Evolutionary conservation across 163 green algal species (phyloP), one percentile per base, ranked within the genome.

Genomic region (Scenedesmus sp.): DNA sequence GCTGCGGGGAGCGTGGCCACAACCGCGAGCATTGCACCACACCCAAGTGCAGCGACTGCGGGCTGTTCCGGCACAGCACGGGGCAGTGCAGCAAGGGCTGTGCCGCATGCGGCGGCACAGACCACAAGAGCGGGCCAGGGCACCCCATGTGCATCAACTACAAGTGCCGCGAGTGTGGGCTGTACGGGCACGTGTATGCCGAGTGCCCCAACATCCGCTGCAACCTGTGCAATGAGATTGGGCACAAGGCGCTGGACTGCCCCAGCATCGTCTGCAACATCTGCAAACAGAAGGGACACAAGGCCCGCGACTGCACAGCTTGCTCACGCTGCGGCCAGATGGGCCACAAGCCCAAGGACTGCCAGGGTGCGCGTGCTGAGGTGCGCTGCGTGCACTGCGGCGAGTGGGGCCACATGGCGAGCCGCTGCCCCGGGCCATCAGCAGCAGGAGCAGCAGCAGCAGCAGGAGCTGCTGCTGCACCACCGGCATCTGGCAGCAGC

Each of bases 131-230:
- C 10, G 87, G 87, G 1, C 87, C 74, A 8, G 87, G 87, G 4
- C 59, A 87, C 87, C 87, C 87, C 26, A 87, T 91, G 87, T 91
- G 87, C 87, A 86, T 66, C 23, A 91, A 87, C 76, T 91, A 91
- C 87, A 91, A 91, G 87, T 91, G 87, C 76, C 74, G 87, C 13
- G 87, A 91, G 76, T 91, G 87, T 79, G 87, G 87, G 7, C 76
- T 91, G 87, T 91, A 91, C 34, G 87, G 87, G 26, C 87, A 91
- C 16, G 87, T 91, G 13, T 91, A 91, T 20, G 87, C 87, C 52
- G 87, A 91, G 87, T 91, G 87, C 87, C 87, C 87, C 57, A 91
- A 91, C 87, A 91, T 91, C 56, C 56, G 74, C 57, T 91, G 87
- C 87, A 91, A 91, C 87, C 81, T 91, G 26, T 91, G 87, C 60